A percentile compares a stretch with the other conserved stretches of the same genome.
Conservation (phyloP, 148 eudicot genomes). For the Vaccinium macrocarpon region DNA sequence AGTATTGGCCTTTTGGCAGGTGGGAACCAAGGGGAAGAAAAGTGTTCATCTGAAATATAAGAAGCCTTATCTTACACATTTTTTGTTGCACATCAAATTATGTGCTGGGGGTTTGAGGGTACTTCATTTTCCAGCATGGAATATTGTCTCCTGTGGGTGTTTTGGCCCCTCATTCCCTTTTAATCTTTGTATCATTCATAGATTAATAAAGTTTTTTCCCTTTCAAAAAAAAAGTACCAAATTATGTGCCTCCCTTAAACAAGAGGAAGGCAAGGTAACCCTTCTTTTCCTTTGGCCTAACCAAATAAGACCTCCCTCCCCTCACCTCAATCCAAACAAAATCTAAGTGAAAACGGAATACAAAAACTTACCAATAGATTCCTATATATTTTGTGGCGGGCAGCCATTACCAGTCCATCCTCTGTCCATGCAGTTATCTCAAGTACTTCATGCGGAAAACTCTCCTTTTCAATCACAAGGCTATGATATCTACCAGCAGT, state of each 20-base stretch:
- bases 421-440: conserved; percentile 99
- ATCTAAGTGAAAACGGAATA: conserved; percentile 9
- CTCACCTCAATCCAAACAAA: neutral
- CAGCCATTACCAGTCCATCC: conserved; percentile 96
- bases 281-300: neutral
- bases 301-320: neutral
- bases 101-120: too few species aligned
- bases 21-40: too few species aligned
- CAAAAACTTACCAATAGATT: conserved; percentile 64
- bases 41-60: too few species aligned
- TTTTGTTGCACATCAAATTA: neutral
- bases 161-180: too few species aligned
- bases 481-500: conserved; percentile 97
- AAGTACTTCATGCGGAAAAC: conserved; percentile 77
- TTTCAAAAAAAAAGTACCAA: neutral
- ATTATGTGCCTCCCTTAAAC: neutral
- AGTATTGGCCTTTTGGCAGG: too few species aligned
- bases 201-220: too few species aligned
- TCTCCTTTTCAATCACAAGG: conserved; percentile 85
- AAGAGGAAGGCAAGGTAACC: neutral
- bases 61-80: too few species aligned
- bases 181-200: too few species aligned
- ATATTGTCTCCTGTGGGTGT: too few species aligned
- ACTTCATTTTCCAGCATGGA: too few species aligned
- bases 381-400: conserved; percentile 72